Evolutionary conservation across 805 yeast genomes (phyloP).

Genomic region (Teunomyces aglyptinius): DNA sequence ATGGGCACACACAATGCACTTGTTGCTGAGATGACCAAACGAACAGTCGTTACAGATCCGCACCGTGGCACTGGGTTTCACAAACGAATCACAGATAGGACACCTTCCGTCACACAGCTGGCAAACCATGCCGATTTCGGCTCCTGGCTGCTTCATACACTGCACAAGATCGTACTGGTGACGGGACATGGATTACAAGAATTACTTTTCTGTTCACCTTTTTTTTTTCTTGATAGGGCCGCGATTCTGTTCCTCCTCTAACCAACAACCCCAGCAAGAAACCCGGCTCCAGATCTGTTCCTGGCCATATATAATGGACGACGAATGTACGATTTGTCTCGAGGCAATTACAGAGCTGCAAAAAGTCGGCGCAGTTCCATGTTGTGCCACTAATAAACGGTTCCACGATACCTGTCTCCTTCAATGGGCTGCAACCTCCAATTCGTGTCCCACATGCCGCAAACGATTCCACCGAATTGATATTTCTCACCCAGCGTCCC

Average conservation of each 20-base stretch:
- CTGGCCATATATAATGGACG: slow-evolving; percentile 7
- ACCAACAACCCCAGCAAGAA: not conserved
- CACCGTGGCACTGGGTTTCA: slow-evolving; percentile 64
- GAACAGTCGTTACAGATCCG: slow-evolving; percentile 85
- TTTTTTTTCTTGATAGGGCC: not conserved
- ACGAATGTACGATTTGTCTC: slow-evolving; percentile 62
- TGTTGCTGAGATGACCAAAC: slow-evolving; percentile 59
- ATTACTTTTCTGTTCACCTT: not conserved
- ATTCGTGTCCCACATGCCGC: slow-evolving; percentile 64
- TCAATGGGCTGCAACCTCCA: slow-evolving; percentile 57
- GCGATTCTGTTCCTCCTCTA: not conserved
- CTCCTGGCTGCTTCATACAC: slow-evolving; percentile 86
- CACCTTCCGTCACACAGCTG: slow-evolving; percentile 88
- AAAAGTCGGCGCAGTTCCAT: slow-evolving; percentile 9
- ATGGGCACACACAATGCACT: slow-evolving; percentile 78
- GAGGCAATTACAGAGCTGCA: slow-evolving; percentile 21
- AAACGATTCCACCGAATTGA: slow-evolving; percentile 40
- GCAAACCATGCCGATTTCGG: slow-evolving; percentile 67
- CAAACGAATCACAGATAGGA: slow-evolving; percentile 85
- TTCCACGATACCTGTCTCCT: slow-evolving; percentile 59
- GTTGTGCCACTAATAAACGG: slow-evolving; percentile 12
- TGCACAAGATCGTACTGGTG: slow-evolving; percentile 83
- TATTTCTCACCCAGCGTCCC: slow-evolving; percentile 15
- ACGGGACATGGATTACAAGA: slow-evolving; percentile 61
- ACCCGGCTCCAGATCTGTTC: not conserved